Conservation (phyloP, 257 asterid species). For the Penstemon eatonii region DNA sequence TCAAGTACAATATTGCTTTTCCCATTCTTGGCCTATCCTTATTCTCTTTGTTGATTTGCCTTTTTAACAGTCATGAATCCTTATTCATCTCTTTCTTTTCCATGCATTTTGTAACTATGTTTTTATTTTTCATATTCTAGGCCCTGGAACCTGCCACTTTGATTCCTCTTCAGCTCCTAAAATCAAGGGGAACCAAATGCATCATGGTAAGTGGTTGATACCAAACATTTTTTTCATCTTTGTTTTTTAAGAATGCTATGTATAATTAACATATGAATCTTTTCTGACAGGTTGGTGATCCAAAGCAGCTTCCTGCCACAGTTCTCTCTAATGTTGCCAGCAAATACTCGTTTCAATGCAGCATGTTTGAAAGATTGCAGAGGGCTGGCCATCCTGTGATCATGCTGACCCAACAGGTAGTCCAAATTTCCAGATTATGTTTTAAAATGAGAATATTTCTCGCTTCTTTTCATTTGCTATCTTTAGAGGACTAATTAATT, state of each 20-base stretch:
- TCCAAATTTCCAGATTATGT: constrained; percentile 20
- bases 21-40: constrained; percentile 24
- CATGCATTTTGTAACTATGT: constrained; percentile 28
- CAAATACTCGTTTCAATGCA: constrained; percentile 86
- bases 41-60: constrained; percentile 27
- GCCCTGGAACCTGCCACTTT: constrained; percentile 98
- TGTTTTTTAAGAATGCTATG: constrained; percentile 22
- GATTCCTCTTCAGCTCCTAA: constrained; percentile 97
- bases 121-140: constrained; percentile 36
- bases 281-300: constrained; percentile 86
- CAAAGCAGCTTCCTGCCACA: constrained; percentile 99
- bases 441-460: constrained; percentile 18
- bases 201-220: constrained; percentile 66
- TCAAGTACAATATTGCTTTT: constrained; percentile 52
- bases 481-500: constrained; percentile 11
- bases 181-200: constrained; percentile 86
- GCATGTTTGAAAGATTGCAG: constrained; percentile 99
- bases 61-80: constrained; percentile 19
- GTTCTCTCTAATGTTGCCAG: constrained; percentile 91
- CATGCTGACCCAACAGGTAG: constrained; percentile 94
- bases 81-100: constrained; percentile 20
- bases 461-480: constrained; percentile 12
- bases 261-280: constrained; percentile 29
- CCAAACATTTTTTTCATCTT: constrained; percentile 14
- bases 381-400: constrained; percentile 95